Base-by-base conservation (phyloP, 129 eudicot species). In the Lonicera japonica region DNA sequence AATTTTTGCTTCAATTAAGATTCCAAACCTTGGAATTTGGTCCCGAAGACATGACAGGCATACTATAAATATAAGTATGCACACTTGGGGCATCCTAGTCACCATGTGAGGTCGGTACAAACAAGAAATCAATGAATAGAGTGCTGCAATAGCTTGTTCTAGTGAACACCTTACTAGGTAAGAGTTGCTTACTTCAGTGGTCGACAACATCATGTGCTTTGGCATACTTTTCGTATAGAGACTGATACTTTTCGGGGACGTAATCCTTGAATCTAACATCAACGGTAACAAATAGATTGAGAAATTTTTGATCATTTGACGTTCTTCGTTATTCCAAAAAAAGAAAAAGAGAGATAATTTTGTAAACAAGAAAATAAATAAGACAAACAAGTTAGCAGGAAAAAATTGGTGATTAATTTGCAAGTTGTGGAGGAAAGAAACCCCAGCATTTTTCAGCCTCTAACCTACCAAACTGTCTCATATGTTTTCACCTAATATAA, bases 201-300 rank as follows among this genome's bases (percentile, higher is more conserved):
- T 70, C 66, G 51, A 51, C 63, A 11, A 65, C 55, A 45, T 60
- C 50, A 50, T 51, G 65, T 64, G 54, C 40, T 56, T 55, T 34
- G 38, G 80, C 47, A 60, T 68, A 75, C 16, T 81, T 63, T 58
- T 87, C 95, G 56, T 87, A 87, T 58, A 83, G 24, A 25, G 83
- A 51, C 25, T 52, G 91, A 54, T 83, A 81, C 75, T 83, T 83
- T 54, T 77, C 83, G 21, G 95, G 95, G 57, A 87, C 25, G 64
- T 69, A 83, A 36, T 83, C 83, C 80, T 76, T 87, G 77, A 87
- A 87, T 69, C 92, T 87, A 91, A 58, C 57, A 55, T 62, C 40
- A 57, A 36, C 36, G 18, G 25, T 47, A 75, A 60, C 46, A 62
- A 52, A 29, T 29, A 29, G 36, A 1, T 29, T 29, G 36, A 29